Percentiles rank a stretch among this genome's conserved stretches.
Conservation (phyloP, 768 basidiomycete species). For the Lentinus tigrinus region DNA sequence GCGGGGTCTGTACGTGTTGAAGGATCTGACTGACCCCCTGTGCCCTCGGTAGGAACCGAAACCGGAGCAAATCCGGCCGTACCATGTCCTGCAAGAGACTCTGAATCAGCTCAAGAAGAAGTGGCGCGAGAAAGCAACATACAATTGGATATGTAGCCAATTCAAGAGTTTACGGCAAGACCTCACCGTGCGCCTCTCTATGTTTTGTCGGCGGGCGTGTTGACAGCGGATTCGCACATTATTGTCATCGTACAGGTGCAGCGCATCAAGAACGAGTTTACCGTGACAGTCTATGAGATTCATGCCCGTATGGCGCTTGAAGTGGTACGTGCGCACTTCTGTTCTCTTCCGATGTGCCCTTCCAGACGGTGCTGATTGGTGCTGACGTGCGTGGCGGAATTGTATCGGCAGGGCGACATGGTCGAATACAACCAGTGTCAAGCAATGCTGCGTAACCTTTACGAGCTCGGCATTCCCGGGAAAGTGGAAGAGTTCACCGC, state of each 20-base stretch:
- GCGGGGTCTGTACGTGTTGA: neutral
- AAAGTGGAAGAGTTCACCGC: slow-evolving; percentile 96
- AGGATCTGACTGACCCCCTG: neutral
- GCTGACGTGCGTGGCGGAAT: neutral
- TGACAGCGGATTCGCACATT: slow-evolving; percentile 14
- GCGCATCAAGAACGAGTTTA: slow-evolving; percentile 98
- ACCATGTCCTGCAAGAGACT: slow-evolving; percentile 79
- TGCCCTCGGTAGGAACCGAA: slow-evolving; percentile 75
- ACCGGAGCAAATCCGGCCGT: slow-evolving; percentile 91
- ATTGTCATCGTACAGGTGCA: slow-evolving; percentile 67
- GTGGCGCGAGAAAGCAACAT: slow-evolving; percentile 78
- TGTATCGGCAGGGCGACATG: slow-evolving; percentile 77
- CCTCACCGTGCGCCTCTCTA: slow-evolving; percentile 72
- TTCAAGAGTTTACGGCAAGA: slow-evolving; percentile 98
- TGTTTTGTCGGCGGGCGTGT: slow-evolving; percentile 9
- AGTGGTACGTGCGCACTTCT: slow-evolving; percentile 51
- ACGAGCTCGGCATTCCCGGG: slow-evolving; percentile 90
- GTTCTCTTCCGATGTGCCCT: neutral
- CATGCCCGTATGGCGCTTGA: slow-evolving; percentile 97
- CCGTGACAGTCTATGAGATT: slow-evolving; percentile 95
- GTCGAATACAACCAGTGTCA: slow-evolving; percentile 99
- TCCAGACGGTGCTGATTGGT: neutral
- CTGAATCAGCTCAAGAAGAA: slow-evolving; percentile 82
- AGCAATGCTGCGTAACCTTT: slow-evolving; percentile 82
- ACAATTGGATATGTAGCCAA: slow-evolving; percentile 94